These are phyloP conservation scores for Microglena sp. DNA, from an alignment of 139 green algal genomes.

Conservation along the genomic window DNA sequence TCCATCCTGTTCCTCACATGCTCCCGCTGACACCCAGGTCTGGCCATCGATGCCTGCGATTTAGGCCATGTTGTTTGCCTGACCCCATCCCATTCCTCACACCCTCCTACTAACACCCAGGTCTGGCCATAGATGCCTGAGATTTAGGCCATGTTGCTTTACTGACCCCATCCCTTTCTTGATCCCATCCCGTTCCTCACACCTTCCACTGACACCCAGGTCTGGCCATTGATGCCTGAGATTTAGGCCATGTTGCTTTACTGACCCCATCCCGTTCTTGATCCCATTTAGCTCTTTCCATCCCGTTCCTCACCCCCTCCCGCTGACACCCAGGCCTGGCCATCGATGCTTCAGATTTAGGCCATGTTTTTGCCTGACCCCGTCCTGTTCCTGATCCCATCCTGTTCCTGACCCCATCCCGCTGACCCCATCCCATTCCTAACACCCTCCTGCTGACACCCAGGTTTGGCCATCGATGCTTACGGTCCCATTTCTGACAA, in stretches of 20 bases:
- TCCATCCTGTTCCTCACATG: not conserved
- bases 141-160: not conserved
- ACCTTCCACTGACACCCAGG: not conserved
- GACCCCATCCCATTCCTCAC: not conserved
- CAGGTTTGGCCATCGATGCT: slow-evolving; percentile 91
- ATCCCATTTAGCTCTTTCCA: not conserved
- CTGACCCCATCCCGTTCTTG: not conserved
- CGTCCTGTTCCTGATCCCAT: not conserved
- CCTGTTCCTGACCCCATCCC: not conserved
- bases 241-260: not conserved
- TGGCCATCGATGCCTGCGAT: slow-evolving; percentile 83
- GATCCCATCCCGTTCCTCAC: not conserved
- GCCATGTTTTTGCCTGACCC: not conserved
- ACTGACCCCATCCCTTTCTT: no score
- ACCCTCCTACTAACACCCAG: slow-evolving; percentile 14
- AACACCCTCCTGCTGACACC: not conserved
- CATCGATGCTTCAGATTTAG: not conserved
- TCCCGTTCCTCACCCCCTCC: not conserved
- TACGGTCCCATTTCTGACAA: slow-evolving; percentile 95
- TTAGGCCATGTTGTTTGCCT: not conserved
- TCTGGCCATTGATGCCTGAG: not conserved
- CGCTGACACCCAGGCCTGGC: not conserved
- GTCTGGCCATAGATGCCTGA: not conserved
- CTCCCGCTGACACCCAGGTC: slow-evolving; percentile 35
- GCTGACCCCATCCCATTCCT: not conserved